Evolutionary conservation across 1,284 basidiomycete species (phyloP), one percentile per base, ranked within the genome.

Genomic region (Pisolithus thermaeus): DNA sequence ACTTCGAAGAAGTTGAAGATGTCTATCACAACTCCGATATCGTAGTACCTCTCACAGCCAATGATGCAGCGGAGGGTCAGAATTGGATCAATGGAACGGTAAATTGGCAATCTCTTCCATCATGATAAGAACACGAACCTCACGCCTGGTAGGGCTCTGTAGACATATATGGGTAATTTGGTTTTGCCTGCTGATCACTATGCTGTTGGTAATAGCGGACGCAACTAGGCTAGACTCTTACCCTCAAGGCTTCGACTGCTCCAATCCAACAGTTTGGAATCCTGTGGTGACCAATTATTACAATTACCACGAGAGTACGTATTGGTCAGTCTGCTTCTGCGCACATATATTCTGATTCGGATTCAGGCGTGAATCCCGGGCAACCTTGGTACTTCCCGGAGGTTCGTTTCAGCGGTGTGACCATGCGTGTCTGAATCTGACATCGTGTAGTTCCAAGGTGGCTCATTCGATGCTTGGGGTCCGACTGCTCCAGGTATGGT

Each of bases 391-490:
- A 68, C 49, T 49, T 68, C 11, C 66, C 68, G n/a, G 66, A 69
- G 46, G 65, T 67, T 51, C 25, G 61, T 58, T 46, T 16, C 20
- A 27, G 28, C 11, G 4, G 14, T 20, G 25, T 37, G 16, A 4
- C 20, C 39, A 45, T 43, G 12, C 30, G 27, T 44, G 23, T 14
- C 32, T 35, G 22, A 51, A 47, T 7, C 8, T 59, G 16, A 68
- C 40, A 3, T 39, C 40, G 36, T 63, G 0, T 75, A 84, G 66
- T 83, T 84, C 60, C 82, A 84, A 73, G 84, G 79, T 18, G 87
- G 87, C 7, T 74, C 85, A 5, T 88, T 79, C 56, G 87, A 90
- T 62, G 78, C 86, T 8, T 88, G 85, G 86, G 84, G 81, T 27
- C 82, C 80, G 3, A 74, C 68, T 7, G 80, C 81, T 14, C 81